Conservation (phyloP, 495 filamentous ascomycete genomes). For the Cercophora samala region DNA sequence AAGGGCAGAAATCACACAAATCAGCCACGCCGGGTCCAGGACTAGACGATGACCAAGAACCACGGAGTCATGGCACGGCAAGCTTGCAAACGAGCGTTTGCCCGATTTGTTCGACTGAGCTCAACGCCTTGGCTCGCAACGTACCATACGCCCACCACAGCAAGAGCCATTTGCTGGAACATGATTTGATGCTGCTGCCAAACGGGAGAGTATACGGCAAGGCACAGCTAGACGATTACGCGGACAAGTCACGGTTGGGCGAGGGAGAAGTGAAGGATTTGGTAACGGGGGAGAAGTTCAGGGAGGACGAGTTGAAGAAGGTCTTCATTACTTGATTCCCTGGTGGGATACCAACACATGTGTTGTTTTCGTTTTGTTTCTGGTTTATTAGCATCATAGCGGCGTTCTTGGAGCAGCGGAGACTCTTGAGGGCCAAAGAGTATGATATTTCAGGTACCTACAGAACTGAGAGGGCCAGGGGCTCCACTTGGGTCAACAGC, state of each 20-base stretch:
- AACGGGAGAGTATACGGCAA: conserved; percentile 84
- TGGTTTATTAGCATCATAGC: not conserved
- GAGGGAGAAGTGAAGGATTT: conserved; percentile 75
- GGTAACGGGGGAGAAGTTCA: conserved; percentile 66
- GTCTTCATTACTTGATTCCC: conserved; percentile 65
- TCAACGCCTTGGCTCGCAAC: conserved; percentile 83
- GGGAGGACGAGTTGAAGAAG: conserved; percentile 65
- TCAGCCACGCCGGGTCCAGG: not conserved
- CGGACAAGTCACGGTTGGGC: conserved; percentile 65
- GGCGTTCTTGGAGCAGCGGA: not conserved
- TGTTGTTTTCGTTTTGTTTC: not conserved
- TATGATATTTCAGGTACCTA: not conserved
- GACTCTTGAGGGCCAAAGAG: not conserved
- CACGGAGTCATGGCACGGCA: conserved; percentile 27
- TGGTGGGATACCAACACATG: not conserved
- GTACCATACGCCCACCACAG: conserved; percentile 93
- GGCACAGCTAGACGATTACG: conserved; percentile 68
- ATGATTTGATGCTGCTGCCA: conserved; percentile 79
- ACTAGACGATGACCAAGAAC: not conserved
- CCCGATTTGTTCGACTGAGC: conserved; percentile 90
- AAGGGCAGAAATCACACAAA: conserved; percentile 26
- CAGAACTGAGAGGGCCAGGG: not conserved
- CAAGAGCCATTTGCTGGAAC: conserved; percentile 79
- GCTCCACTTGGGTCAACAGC: not conserved
- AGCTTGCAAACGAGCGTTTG: conserved; percentile 58